These are phyloP conservation scores for Rutstroemia sp. DNA, from an alignment of 2,329 filamentous ascomycete species.

Conservation along the genomic window DNA sequence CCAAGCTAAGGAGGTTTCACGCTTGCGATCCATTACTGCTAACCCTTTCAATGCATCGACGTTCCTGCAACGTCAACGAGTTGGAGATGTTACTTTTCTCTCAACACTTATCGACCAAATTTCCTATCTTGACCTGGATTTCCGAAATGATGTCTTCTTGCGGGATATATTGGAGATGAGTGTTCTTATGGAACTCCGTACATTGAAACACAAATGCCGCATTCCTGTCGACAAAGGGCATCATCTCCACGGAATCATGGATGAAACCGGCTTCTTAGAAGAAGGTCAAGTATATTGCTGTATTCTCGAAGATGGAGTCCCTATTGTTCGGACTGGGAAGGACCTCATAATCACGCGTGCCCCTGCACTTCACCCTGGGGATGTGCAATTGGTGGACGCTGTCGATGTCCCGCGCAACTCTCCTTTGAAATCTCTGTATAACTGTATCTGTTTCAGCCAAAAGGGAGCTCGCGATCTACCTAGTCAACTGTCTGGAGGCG, in stretches of 20 bases:
- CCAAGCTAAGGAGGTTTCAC: constrained; percentile 54
- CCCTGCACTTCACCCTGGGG: constrained; percentile 74
- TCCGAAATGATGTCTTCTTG: constrained; percentile 61
- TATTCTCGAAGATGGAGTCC: constrained; percentile 33
- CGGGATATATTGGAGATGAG: constrained; percentile 63
- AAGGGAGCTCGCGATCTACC: constrained; percentile 66
- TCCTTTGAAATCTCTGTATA: constrained; percentile 54
- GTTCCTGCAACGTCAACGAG: constrained; percentile 55
- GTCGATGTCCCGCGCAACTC: constrained; percentile 53
- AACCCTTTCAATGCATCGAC: constrained; percentile 53
- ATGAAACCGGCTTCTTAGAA: constrained; percentile 63
- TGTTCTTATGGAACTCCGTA: constrained; percentile 61
- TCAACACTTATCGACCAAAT: constrained; percentile 55
- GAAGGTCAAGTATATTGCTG: constrained; percentile 64
- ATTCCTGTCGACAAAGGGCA: constrained; percentile 64
- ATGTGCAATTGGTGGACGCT: constrained; percentile 61
- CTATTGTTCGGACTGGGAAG: constrained; percentile 13
- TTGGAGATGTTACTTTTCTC: constrained; percentile 54
- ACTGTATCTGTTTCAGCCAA: constrained; percentile 74
- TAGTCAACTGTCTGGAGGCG: constrained; percentile 71
- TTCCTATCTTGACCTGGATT: constrained; percentile 51
- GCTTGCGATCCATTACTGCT: constrained; percentile 51
- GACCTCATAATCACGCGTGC: constrained; percentile 61
- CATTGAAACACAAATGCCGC: constrained; percentile 71
- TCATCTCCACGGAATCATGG: constrained; percentile 79